Base-by-base conservation (phyloP, 768 basidiomycete genomes). In the Candolleomyces eurysporus region DNA sequence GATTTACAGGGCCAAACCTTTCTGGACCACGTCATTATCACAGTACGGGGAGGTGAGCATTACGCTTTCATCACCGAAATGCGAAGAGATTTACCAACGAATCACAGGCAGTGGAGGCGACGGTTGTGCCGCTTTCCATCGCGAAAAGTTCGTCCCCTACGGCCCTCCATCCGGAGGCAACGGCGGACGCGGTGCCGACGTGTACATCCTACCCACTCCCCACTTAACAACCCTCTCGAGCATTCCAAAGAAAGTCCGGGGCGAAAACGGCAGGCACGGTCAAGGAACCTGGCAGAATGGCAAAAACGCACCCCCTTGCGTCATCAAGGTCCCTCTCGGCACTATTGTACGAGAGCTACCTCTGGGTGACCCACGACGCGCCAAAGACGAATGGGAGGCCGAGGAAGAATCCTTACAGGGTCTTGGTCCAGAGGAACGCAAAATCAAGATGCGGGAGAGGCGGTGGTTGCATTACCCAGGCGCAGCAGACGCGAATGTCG, bases 141-240 rank as follows among this genome's bases (percentile, higher is more conserved):
- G 93, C 60, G 94, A 96, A 75, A 92, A 93, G 69, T 94, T 84
- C 73, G 85, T 85, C 60, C 84, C 89, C 1, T 83, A 86, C 63
- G 93, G 94, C 0, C 94, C 95, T 0, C 94, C 96, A 0, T 96
- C 94, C 10, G 96, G 96, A 0, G 96, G 96, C 0, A 91, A 91
- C 62, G 96, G 96, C 16, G 96, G 95, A 2, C 82, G 83, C 50
- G 96, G 96, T 30, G 94, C 92, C 4, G 87, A 90, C 67, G 86
- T 98, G 36, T 94, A 94, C 70, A 82, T 98, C 66, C 75, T 87
- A 39, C 92, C 96, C 0, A 89, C 90, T 0, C 81, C 89, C 0
- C 80, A 86, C 40, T 76, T 98, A 19, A 91, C 92, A 0, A 90
- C 90, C 0, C 86, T 98, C 21, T 82, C 89, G 5, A 81, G 86